Evolutionary conservation across 371 early-diverging fungal genomes (phyloP).

Genomic region (Lichtheimia hyalospora): DNA sequence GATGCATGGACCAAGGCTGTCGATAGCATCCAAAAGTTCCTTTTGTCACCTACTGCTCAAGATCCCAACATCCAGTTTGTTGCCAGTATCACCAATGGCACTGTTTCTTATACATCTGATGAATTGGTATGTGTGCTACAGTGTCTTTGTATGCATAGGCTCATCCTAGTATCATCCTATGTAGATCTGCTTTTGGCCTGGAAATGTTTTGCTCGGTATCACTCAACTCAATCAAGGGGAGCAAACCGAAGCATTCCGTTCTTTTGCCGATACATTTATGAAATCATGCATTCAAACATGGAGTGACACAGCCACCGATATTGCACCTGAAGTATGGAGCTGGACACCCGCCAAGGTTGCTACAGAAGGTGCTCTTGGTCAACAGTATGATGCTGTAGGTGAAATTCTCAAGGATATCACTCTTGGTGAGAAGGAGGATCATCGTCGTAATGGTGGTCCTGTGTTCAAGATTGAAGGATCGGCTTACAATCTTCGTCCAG

Average conservation of each 20-base stretch:
- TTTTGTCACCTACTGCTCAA: slow-evolving; percentile 35
- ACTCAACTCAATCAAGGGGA: slow-evolving; percentile 4
- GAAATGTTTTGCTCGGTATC: slow-evolving; percentile 37
- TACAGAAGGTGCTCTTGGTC: slow-evolving; percentile 3
- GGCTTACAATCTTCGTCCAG: slow-evolving; percentile 53
- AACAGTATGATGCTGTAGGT: background rate
- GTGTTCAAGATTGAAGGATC: slow-evolving; percentile 18
- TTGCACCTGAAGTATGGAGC: slow-evolving; percentile 43
- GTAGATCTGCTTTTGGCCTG: slow-evolving; percentile 48
- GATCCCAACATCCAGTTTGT: slow-evolving; percentile 34
- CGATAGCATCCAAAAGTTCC: slow-evolving; percentile 46
- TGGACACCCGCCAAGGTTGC: slow-evolving; percentile 38
- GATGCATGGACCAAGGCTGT: slow-evolving; percentile 46
- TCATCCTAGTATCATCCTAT: background rate
- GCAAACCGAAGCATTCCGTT: background rate
- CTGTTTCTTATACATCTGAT: slow-evolving; percentile 23
- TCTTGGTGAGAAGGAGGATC: background rate
- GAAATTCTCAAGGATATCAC: background rate
- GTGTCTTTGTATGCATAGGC: slow-evolving; percentile 1
- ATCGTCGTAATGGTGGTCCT: background rate
- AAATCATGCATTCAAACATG: slow-evolving; percentile 36
- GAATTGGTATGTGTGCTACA: slow-evolving; percentile 29
- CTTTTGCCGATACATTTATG: slow-evolving; percentile 37
- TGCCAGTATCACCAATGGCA: slow-evolving; percentile 24
- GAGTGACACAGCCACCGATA: slow-evolving; percentile 34